A percentile compares a stretch with the other conserved stretches of the same genome.
Evolutionary conservation across 2,329 filamentous ascomycete genomes (phyloP).

Genomic region (Fusarium solani-melongenae): DNA sequence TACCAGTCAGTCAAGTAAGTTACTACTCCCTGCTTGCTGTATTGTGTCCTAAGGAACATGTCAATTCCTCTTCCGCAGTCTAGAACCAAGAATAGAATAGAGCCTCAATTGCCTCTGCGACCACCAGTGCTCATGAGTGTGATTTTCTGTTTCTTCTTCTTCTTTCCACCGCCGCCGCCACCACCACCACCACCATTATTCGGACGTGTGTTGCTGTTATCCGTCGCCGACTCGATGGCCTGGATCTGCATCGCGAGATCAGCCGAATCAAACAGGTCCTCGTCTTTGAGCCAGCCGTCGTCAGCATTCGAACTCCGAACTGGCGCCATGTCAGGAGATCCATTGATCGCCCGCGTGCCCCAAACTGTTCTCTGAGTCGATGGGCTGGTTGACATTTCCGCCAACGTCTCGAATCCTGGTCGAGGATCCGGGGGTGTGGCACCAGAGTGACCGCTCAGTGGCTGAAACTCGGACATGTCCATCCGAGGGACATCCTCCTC

Average conservation of each 20-base stretch:
- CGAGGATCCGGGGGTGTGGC: slow-evolving; percentile 67
- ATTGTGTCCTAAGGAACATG: not conserved
- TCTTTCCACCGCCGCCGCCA: slow-evolving; percentile 57
- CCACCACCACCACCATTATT: slow-evolving; percentile 39
- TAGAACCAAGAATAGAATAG: slow-evolving; percentile 4
- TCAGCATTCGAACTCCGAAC: slow-evolving; percentile 53
- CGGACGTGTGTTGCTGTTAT: slow-evolving; percentile 33
- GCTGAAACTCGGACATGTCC: slow-evolving; percentile 73
- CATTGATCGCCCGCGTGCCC: slow-evolving; percentile 81
- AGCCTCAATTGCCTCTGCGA: slow-evolving; percentile 55
- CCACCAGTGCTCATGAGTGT: slow-evolving; percentile 76
- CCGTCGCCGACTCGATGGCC: slow-evolving; percentile 57
- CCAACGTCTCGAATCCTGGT: slow-evolving; percentile 74
- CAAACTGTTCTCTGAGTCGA: slow-evolving; percentile 84
- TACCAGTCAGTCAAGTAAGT: slow-evolving; percentile 3
- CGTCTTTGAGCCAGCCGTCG: slow-evolving; percentile 89
- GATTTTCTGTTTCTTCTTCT: slow-evolving; percentile 79
- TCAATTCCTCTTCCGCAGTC: not conserved
- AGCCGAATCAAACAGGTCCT: slow-evolving; percentile 74
- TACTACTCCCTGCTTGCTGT: slow-evolving; percentile 1
- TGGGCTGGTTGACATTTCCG: slow-evolving; percentile 84
- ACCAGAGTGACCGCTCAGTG: slow-evolving; percentile 63
- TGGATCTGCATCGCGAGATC: slow-evolving; percentile 71
- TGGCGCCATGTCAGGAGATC: slow-evolving; percentile 65
- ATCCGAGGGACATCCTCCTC: slow-evolving; percentile 54